Evolutionary conservation across 1,284 basidiomycete genomes (phyloP).

Genomic region (Wolfiporia cocos): DNA sequence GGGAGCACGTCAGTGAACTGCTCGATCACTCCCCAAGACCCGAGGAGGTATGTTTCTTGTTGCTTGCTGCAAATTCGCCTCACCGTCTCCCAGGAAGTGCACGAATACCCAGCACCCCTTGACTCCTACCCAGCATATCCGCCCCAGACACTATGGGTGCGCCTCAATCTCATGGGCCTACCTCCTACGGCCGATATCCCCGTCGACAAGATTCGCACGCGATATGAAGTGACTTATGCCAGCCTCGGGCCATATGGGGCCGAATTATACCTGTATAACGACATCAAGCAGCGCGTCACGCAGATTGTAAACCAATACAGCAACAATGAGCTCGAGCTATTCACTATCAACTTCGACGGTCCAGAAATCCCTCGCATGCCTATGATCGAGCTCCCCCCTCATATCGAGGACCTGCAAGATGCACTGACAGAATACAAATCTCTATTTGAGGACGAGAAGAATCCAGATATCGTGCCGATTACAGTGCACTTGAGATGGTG

Average conservation of each 20-base stretch:
- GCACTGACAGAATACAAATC: constrained; percentile 44
- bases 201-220: constrained; percentile 48
- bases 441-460: constrained; percentile 37
- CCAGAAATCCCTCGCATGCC: constrained; percentile 7
- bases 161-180: constrained; percentile 41
- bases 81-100: constrained; percentile 40
- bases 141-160: constrained; percentile 46
- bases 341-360: constrained; percentile 12
- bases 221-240: constrained; percentile 52
- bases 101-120: constrained; percentile 47
- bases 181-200: constrained; percentile 38
- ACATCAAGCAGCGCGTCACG: constrained; percentile 44
- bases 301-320: constrained; percentile 29
- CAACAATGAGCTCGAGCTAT: constrained; percentile 17
- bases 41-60: constrained; percentile 41
- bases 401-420: constrained; percentile 39
- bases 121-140: constrained; percentile 45
- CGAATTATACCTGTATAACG: constrained; percentile 55
- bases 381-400: constrained; percentile 25
- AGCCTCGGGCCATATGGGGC: constrained; percentile 49
- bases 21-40: constrained; percentile 56
- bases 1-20: constrained; percentile 59
- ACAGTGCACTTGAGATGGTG: constrained; percentile 51
- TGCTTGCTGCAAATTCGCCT: constrained; percentile 1
- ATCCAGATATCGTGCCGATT: constrained; percentile 29